Base-by-base conservation (phyloP, 495 filamentous ascomycete species). In the Talaromyces thailandensis region DNA sequence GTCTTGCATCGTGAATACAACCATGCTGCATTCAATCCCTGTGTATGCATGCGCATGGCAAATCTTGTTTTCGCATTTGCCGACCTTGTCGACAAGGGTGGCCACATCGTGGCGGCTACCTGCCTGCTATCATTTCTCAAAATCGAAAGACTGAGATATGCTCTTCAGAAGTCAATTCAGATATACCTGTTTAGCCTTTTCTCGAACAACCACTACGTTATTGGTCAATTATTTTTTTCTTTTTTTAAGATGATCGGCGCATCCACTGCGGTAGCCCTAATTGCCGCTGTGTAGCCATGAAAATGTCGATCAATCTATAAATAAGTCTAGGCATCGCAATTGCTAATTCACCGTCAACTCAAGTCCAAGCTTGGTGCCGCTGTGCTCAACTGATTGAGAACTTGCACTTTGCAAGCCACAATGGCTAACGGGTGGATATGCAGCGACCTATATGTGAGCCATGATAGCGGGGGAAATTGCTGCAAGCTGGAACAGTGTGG, bases 221-320 rank as follows among this genome's bases (percentile, higher is more conserved):
- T 9, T 48, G 43, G 43, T 48, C 43, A 2, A 9, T 18, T 18
- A 1, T 18, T 23, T 48, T 9, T n/a, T n/a, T n/a, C n/a, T n/a
- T n/a, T n/a, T n/a, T n/a, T n/a, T n/a, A n/a, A 48, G n/a, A 48
- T 48, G n/a, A 48, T 18, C 9, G 8, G 3, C 18, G 4, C 40
- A n/a, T 21, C n/a, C 43, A 48, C 43, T 48, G n/a, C 51, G 51
- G 11, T 23, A 55, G 24, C 23, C 51, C 51, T 55, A 26, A 55
- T 55, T 55, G 21, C 51, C 51, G 51, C 51, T 28, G 51, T 55
- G 35, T 40, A 40, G 11, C 35, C 35, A 40, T 16, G 23, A 26
- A 28, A 24, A 55, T 26, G 51, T 28, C 51, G 51, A 55, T 55
- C 51, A 55, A 55, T 55, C 51, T 55, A 55, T 55, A 55, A 55